Base-by-base conservation (phyloP, 192 early-diverging fungal genomes). In the Backusella liffmaniae region DNA sequence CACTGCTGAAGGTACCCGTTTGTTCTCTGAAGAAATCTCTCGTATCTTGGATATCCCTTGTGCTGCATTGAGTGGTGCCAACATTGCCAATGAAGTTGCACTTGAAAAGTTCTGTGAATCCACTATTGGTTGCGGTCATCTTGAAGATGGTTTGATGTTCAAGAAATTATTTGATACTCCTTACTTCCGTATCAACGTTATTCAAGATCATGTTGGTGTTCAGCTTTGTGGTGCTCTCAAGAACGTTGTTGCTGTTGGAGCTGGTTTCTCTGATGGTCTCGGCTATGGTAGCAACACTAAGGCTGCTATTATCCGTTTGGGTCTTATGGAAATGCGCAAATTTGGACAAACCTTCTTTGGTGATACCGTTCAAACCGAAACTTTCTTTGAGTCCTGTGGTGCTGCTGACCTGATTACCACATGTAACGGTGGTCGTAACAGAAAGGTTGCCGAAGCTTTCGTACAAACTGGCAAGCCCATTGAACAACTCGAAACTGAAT, bases 161-260 rank as follows among this genome's bases (percentile, higher is more conserved):
- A 80, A 90, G 65, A 87, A 90, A 72, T 81, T 96, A 49, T 96
- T 99, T 83, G 85, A 97, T 81, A 96, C 95, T 8, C 86, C 88
- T 13, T 94, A 96, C 77, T 99, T 98, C 87, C 89, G 89, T 59
- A 93, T 99, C 83, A 89, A 89, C 74, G 91, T 93, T 67, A 89
- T 95, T 37, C 78, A 90, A 66, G 98, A 99, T 79, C 92, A 95
- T 2, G 88, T 92, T 74, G 98, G 96, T 69, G 96, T 97, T 35
- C 96, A 99, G 87, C 87, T 99, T 37, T 99, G 96, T 84, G 98
- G 98, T 53, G 98, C 98, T 9, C 83, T 99, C 39, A 99, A 99
- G 87, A 99, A 99, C 88, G 91, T 99, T 16, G 91, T 99, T n/a
- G 98, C 98, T 18, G 91, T 99, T 69, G 98, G 93, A 23, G 98